Conservation (phyloP, 164 flowering plant species). For the Euptelea pleiosperma region DNA sequence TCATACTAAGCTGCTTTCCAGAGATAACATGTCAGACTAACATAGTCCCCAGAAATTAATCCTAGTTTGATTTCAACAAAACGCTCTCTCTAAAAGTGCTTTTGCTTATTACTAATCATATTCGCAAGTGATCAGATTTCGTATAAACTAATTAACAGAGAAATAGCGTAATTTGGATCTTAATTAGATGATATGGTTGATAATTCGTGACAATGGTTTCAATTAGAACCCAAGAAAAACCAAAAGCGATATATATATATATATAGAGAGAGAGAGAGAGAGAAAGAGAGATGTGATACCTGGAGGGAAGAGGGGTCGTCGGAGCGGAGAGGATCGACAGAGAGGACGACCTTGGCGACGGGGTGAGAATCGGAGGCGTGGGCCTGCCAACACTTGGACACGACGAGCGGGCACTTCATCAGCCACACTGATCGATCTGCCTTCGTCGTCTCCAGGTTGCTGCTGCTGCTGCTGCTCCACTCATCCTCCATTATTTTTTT, state of each 20-base stretch:
- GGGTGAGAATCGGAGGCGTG: conserved; percentile 31
- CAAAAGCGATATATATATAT: too few relatives aligned
- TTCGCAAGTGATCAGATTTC: too few relatives aligned
- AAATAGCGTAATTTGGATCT: neutral
- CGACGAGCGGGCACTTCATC: conserved; percentile 71
- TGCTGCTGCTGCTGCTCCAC: conserved; percentile 1
- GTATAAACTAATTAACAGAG: too few relatives aligned
- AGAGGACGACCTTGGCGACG: conserved; percentile 64
- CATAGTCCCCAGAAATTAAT: too few relatives aligned
- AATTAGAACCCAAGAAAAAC: neutral
- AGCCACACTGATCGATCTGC: conserved; percentile 68
- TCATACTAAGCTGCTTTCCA: too few relatives aligned
- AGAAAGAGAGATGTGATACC: conserved; percentile 19
- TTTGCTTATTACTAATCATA: too few relatives aligned
- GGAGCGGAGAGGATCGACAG: conserved; percentile 64
- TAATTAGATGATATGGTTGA: too few relatives aligned
- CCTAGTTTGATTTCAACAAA: too few relatives aligned
- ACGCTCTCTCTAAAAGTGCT: too few relatives aligned
- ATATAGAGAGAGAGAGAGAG: neutral
- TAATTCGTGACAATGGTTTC: neutral
- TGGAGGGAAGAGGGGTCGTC: conserved; percentile 30
- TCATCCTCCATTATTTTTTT: conserved; percentile 12
- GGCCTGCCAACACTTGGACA: conserved; percentile 38
- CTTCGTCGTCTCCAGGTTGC: conserved; percentile 39
- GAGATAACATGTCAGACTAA: too few relatives aligned